Percentiles rank a stretch among this genome's conserved stretches.
These are phyloP conservation scores for Dendrobium catenatum DNA, from an alignment of 106 monocot genomes.

Conservation along the genomic window DNA sequence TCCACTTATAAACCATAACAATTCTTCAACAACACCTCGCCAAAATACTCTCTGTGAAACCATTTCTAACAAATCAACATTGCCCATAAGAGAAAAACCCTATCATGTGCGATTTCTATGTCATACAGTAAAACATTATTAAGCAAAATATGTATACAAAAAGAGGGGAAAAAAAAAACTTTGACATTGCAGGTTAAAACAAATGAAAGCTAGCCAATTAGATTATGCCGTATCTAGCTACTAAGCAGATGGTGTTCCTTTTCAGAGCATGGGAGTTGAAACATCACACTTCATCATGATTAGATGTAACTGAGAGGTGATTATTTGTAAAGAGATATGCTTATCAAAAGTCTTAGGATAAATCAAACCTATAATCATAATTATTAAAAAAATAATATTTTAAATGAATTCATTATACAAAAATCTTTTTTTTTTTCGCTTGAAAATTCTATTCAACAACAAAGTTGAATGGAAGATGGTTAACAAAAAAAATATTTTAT, in stretches of 20 bases:
- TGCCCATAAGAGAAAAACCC: neutral
- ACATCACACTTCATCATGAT: neutral
- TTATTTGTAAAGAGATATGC: neutral
- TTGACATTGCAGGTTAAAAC: neutral
- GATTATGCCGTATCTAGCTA: neutral
- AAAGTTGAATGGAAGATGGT: neutral
- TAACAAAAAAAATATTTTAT: neutral
- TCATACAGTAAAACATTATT: neutral
- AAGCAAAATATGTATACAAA: neutral
- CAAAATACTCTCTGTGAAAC: constrained; percentile 82
- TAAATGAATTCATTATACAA: neutral
- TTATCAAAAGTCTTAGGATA: neutral
- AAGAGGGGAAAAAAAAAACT: neutral
- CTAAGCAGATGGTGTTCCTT: neutral
- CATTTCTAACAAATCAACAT: neutral
- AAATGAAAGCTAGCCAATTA: neutral
- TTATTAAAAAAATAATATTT: neutral
- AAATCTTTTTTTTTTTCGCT: neutral
- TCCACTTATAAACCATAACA: constrained; percentile 98
- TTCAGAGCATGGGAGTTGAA: neutral
- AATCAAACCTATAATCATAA: no score
- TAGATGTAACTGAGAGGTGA: neutral
- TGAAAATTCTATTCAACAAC: neutral
- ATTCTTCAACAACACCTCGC: constrained; percentile 97
- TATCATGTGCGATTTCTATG: neutral